Conservation (phyloP, 2,329 filamentous ascomycete genomes). For the Neopestalotiopsis rosae region DNA sequence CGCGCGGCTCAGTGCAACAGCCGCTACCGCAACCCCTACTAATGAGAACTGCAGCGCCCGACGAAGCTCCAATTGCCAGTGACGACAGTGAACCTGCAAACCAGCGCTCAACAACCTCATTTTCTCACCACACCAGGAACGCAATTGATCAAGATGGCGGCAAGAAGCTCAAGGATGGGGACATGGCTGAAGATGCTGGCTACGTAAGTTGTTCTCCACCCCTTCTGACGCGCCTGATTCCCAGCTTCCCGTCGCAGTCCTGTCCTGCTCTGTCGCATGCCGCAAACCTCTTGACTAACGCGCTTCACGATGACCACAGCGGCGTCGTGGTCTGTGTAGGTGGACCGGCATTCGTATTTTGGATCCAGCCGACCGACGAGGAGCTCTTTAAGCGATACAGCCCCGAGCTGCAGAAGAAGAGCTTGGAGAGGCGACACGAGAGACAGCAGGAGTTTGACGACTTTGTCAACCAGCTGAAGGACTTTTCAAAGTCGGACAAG, state of each 20-base stretch:
- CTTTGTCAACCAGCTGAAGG: conserved; percentile 83
- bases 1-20: not conserved
- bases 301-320: conserved; percentile 50
- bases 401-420: conserved; percentile 89
- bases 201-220: conserved; percentile 57
- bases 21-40: not conserved
- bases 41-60: not conserved
- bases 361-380: conserved; percentile 83
- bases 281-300: conserved; percentile 17
- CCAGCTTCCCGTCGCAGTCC: conserved; percentile 2
- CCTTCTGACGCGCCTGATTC: conserved; percentile 16
- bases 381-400: conserved; percentile 93
- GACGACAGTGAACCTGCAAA: not conserved
- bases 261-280: conserved; percentile 19
- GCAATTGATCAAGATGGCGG: conserved; percentile 40
- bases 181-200: conserved; percentile 73
- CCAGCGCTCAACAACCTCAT: not conserved
- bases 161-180: conserved; percentile 58
- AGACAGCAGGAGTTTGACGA: conserved; percentile 87
- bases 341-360: conserved; percentile 83
- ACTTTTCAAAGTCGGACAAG: conserved; percentile 89
- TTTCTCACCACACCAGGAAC: not conserved
- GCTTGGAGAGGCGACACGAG: conserved; percentile 77
- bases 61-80: not conserved
- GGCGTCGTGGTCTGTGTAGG: conserved; percentile 76